Evolutionary conservation across 306 rosid species (phyloP), one percentile per base, ranked within the genome.

Genomic region (Vigna radiata): DNA sequence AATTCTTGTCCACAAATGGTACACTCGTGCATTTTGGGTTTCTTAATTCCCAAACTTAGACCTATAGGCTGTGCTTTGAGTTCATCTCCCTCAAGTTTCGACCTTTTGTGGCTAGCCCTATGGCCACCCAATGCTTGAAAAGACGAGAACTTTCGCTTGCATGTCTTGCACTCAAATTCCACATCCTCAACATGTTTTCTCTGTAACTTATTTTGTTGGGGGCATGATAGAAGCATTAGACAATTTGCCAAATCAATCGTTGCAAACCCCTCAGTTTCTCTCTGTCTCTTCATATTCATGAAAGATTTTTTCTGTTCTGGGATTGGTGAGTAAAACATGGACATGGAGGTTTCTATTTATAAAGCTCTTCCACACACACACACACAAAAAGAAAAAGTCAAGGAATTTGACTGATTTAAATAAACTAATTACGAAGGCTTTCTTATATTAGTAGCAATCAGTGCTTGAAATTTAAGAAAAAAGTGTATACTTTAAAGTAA

Each of bases 81-180:
- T 3, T 79, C 66, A 43, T 54, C 41, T 9, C 33, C 72, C 0
- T 39, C 49, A 10, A 83, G 46, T 47, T 77, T 88, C 0, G 86
- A 71, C 52, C 84, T 83, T 72, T 85, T 90, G 76, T 94, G 97
- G 83, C 96, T 91, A 0, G 96, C 91, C 9, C 94, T 83, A 82
- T 94, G 98, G 7, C 97, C 96, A 6, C 98, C 98, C 0, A 94
- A 87, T 0, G 97, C 98, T 62, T 91, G 97, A 65, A 94, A 94
- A 0, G 98, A 94, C 1, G 88, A 18, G 84, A 94, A 91, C 21
- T 81, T 88, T 3, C 92, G 87, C 70, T 86, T 90, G 80, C 97
- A 94, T 2, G 96, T 90, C 76, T 94, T 94, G 89, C 98, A 94
- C 70, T 84, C 87, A 70, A 84, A 87, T 36, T 83, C 82, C 15